Conservation (phyloP, 768 basidiomycete genomes). For the Favolaschia claudopus region DNA sequence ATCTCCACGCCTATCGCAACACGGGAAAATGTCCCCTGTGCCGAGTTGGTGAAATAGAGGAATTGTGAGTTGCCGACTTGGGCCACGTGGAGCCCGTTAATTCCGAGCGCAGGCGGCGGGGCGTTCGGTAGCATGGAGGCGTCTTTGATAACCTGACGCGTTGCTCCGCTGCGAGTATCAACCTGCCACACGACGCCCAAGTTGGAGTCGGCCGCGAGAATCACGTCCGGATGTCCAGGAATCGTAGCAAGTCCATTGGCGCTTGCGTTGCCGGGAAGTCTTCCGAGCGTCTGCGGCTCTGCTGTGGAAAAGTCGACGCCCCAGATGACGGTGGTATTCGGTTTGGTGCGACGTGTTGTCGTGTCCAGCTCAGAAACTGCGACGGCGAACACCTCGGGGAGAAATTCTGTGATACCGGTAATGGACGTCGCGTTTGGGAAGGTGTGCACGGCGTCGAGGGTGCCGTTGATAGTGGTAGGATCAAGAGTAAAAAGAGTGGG, state of each 20-base stretch:
- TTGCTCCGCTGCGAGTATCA: background rate
- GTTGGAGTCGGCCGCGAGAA: slow-evolving; percentile 11
- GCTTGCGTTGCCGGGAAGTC: background rate
- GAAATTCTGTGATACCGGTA: slow-evolving; percentile 16
- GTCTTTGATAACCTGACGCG: slow-evolving; percentile 1
- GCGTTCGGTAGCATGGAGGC: background rate
- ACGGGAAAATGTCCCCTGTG: background rate
- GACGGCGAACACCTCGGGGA: slow-evolving; percentile 9
- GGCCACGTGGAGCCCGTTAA: slow-evolving; percentile 17
- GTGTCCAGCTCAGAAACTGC: background rate
- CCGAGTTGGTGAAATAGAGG: background rate
- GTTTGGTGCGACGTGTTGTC: background rate
- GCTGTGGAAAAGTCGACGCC: slow-evolving; percentile 4
- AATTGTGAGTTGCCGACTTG: background rate
- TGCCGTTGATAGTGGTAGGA: slow-evolving; percentile 1
- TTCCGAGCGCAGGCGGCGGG: slow-evolving; percentile 7
- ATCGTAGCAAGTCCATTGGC: background rate
- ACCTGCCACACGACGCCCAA: slow-evolving; percentile 16
- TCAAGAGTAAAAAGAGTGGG: slow-evolving; percentile 9
- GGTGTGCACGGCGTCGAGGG: background rate
- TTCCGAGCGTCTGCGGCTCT: background rate
- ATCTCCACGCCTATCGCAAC: background rate
- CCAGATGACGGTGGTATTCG: slow-evolving; percentile 8
- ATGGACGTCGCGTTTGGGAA: slow-evolving; percentile 4
- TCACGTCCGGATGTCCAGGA: background rate